Evolutionary conservation across 108 stramenopile species (phyloP).

Genomic region (Phaeodactylum tricornutum): DNA sequence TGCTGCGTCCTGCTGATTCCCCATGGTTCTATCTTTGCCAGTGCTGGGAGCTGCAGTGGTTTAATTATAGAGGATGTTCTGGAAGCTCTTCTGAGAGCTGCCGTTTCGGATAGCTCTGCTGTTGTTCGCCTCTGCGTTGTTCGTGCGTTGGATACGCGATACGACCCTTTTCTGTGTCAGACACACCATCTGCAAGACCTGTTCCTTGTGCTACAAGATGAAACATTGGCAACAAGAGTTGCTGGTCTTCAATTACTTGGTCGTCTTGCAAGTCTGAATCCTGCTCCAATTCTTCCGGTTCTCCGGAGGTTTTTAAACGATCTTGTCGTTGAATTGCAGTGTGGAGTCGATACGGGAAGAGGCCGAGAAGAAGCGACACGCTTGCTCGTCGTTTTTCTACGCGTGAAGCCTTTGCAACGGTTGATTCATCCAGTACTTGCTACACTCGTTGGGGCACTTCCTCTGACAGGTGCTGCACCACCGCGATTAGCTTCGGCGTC

Average conservation of each 20-base stretch:
- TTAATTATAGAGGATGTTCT: slow-evolving; percentile 78
- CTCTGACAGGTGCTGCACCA: slow-evolving; percentile 53
- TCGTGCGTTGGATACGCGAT: slow-evolving; percentile 65
- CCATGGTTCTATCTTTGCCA: too few relatives aligned
- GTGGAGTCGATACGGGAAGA: slow-evolving; percentile 61
- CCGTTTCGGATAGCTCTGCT: slow-evolving; percentile 77
- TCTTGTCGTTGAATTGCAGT: slow-evolving; percentile 66
- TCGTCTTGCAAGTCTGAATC: slow-evolving; percentile 74
- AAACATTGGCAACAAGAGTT: slow-evolving; percentile 65
- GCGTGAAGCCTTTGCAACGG: slow-evolving; percentile 56
- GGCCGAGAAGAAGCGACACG: slow-evolving; percentile 70
- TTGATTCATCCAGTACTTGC: slow-evolving; percentile 66
- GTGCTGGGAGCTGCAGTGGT: slow-evolving; percentile 40
- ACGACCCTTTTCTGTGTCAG: slow-evolving; percentile 81
- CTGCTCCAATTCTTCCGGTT: slow-evolving; percentile 71
- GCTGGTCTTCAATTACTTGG: slow-evolving; percentile 79
- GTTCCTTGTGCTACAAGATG: slow-evolving; percentile 85
- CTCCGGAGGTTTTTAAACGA: slow-evolving; percentile 62
- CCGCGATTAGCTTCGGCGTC: slow-evolving; percentile 73
- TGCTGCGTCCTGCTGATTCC: slow-evolving; percentile 78
- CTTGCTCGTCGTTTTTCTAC: slow-evolving; percentile 69
- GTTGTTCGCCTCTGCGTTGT: slow-evolving; percentile 82
- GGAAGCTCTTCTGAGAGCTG: slow-evolving; percentile 58
- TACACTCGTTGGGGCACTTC: slow-evolving; percentile 55
- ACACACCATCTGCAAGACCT: slow-evolving; percentile 70